These are phyloP conservation scores for Naganishia sp. DNA, from an alignment of 1,284 basidiomycete species.

Conservation along the genomic window DNA sequence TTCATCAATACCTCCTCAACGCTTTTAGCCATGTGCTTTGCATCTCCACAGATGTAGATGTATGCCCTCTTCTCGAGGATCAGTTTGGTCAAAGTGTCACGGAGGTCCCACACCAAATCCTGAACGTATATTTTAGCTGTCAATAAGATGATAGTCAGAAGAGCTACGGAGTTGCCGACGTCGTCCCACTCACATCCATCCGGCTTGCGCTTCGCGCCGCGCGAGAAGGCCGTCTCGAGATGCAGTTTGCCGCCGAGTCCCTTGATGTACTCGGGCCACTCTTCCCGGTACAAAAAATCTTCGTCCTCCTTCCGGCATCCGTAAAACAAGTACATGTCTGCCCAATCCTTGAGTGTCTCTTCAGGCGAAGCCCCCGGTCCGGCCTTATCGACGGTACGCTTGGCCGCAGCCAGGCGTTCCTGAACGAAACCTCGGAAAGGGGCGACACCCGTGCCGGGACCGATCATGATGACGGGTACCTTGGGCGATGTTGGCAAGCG, in stretches of 20 bases:
- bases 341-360: slow-evolving; percentile 93
- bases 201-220: slow-evolving; percentile 73
- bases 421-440: slow-evolving; percentile 99
- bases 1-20: slow-evolving; percentile 83
- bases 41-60: slow-evolving; percentile 94
- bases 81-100: slow-evolving; percentile 76
- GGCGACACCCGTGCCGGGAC: slow-evolving; percentile 95
- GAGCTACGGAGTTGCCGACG: neutral
- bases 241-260: slow-evolving; percentile 89
- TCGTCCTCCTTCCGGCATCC: slow-evolving; percentile 84
- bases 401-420: slow-evolving; percentile 91
- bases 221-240: slow-evolving; percentile 84
- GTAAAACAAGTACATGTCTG: slow-evolving; percentile 90
- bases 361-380: slow-evolving; percentile 57
- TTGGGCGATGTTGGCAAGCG: slow-evolving; percentile 94
- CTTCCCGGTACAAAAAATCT: slow-evolving; percentile 92
- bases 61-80: slow-evolving; percentile 93
- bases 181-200: slow-evolving; percentile 63
- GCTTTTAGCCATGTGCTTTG: slow-evolving; percentile 90
- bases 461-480: slow-evolving; percentile 98
- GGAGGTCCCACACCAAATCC: slow-evolving; percentile 86
- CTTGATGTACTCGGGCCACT: slow-evolving; percentile 84
- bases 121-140: slow-evolving; percentile 92
- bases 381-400: slow-evolving; percentile 89
- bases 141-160: neutral